These are phyloP conservation scores for Debaryomyces subglobosus DNA, from an alignment of 1,139 yeast genomes.

Conservation along the genomic window DNA sequence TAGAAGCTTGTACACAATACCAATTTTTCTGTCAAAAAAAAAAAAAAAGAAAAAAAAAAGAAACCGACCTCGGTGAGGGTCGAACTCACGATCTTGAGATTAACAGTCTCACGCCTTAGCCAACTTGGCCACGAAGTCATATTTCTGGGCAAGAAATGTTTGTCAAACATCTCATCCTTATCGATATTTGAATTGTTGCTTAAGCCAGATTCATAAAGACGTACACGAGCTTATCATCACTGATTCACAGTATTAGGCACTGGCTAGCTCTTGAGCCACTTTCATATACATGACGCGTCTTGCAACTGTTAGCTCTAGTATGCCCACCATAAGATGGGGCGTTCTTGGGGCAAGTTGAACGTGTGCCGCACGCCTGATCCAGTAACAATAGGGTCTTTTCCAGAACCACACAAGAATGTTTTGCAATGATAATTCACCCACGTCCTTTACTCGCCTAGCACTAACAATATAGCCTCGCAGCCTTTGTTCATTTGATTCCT, in stretches of 20 bases:
- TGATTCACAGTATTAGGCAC: no score
- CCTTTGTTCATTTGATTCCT: background rate
- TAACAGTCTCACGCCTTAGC: slow-evolving; percentile 48
- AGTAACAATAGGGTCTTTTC: background rate
- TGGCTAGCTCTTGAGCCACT: background rate
- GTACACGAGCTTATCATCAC: no score
- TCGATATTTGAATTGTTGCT: background rate
- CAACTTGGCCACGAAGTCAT: slow-evolving; percentile 46
- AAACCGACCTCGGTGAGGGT: slow-evolving; percentile 38
- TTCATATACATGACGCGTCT: background rate
- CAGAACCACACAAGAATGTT: background rate
- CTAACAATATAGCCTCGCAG: background rate
- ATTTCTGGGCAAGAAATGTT: background rate
- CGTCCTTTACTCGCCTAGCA: background rate
- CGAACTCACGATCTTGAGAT: slow-evolving; percentile 48
- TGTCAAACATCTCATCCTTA: background rate
- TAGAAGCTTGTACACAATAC: background rate
- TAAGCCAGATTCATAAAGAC: background rate
- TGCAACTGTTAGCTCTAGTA: background rate
- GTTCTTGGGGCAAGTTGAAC: background rate
- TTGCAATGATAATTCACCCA: background rate
- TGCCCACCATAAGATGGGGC: background rate
- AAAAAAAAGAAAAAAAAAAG: slow-evolving; percentile 17
- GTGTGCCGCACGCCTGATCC: background rate
- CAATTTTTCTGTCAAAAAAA: background rate